Evolutionary conservation across 495 filamentous ascomycete species (phyloP).

Genomic region (Aspergillus biplanus): DNA sequence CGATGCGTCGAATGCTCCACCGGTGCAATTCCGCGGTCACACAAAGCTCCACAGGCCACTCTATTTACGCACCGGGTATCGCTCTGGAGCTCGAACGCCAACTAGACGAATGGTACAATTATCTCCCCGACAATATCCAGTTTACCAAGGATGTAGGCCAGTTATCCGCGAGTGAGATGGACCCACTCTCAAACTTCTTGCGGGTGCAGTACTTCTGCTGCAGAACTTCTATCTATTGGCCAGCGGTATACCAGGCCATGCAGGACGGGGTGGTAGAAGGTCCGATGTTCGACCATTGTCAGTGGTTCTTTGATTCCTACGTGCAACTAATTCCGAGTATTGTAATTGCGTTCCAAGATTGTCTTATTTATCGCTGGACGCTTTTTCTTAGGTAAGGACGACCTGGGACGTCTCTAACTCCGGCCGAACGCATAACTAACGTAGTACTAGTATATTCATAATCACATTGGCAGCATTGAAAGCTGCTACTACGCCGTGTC

Average conservation of each 20-base stretch:
- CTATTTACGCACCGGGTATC: conserved; percentile 14
- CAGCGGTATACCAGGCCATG: conserved; percentile 9
- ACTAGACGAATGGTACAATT: conserved; percentile 17
- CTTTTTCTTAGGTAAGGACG: conserved; percentile 1
- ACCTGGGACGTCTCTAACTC: too few species aligned
- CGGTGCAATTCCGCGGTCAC: conserved; percentile 16
- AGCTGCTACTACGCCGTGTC: not conserved
- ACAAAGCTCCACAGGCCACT: not conserved
- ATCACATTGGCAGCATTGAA: not conserved
- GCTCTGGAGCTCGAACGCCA: conserved; percentile 14
- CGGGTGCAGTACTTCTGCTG: conserved; percentile 9
- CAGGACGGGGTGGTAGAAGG: not conserved
- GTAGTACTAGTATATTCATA: not conserved
- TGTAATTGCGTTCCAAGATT: not conserved
- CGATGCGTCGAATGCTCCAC: conserved; percentile 18
- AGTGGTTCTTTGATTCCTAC: conserved; percentile 5
- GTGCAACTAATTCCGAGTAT: not conserved
- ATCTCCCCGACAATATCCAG: conserved; percentile 8
- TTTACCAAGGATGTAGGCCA: conserved; percentile 5
- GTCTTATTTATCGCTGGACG: not conserved
- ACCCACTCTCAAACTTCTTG: conserved; percentile 10
- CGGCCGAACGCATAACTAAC: too few species aligned
- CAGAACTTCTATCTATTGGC: conserved; percentile 14
- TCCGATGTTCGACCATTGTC: not conserved
- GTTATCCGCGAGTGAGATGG: not conserved